Percentiles rank a stretch among this genome's conserved stretches.
Evolutionary conservation across 257 asterid genomes (phyloP).

Genomic region (Schizonepeta tenuifolia): DNA sequence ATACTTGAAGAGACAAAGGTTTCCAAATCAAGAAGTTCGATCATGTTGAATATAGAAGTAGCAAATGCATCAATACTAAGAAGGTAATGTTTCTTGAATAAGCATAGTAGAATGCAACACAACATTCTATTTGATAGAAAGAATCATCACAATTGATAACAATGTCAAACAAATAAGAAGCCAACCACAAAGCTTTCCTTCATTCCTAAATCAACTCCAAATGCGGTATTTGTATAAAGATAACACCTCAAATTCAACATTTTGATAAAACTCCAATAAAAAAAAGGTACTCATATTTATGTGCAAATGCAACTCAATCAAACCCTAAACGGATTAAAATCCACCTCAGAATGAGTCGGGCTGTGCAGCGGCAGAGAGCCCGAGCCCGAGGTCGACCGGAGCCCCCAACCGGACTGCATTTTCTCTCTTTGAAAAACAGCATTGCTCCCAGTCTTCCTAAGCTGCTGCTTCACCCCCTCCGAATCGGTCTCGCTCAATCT

Average conservation of each 20-base stretch:
- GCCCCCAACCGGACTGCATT: conserved; percentile 39
- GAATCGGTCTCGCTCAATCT: conserved; percentile 49
- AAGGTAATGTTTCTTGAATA: background rate
- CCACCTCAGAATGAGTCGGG: conserved; percentile 66
- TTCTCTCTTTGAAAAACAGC: conserved; percentile 54
- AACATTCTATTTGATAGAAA: background rate
- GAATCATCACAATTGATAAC: background rate
- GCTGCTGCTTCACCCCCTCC: conserved; percentile 40
- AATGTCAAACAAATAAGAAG: background rate
- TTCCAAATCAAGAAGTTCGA: background rate
- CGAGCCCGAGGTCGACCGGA: conserved; percentile 38
- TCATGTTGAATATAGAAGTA: background rate
- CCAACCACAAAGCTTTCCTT: background rate
- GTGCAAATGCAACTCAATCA: too few species aligned
- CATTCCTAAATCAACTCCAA: background rate
- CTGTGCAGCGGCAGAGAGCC: conserved; percentile 58
- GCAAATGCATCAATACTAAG: conserved; percentile 5
- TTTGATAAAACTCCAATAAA: background rate
- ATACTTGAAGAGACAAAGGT: background rate
- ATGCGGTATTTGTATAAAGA: too few species aligned
- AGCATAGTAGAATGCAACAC: background rate
- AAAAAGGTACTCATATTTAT: too few species aligned
- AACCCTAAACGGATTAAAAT: conserved; percentile 9
- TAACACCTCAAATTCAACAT: background rate
- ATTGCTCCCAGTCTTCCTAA: conserved; percentile 39